Evolutionary conservation across 352 stramenopile species (phyloP).

Genomic region (Phytophthora uliginosa): DNA sequence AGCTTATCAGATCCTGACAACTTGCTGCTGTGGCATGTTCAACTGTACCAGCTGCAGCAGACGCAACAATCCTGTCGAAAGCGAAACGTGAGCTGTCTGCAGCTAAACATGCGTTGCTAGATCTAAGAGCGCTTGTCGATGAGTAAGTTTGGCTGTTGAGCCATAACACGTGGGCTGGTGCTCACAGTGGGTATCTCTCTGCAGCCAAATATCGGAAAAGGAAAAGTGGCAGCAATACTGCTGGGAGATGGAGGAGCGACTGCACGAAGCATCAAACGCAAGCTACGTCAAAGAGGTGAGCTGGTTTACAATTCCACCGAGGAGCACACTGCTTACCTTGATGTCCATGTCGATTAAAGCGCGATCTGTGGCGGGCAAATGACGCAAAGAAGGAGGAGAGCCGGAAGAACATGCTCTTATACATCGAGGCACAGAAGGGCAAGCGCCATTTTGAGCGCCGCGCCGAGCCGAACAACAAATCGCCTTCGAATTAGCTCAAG

Average conservation of each 20-base stretch:
- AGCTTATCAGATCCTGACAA: neutral
- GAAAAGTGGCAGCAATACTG: constrained; percentile 85
- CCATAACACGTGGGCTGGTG: neutral
- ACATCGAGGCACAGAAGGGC: constrained; percentile 72
- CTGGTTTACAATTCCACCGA: neutral
- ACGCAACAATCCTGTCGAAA: constrained; percentile 31
- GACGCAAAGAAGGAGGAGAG: constrained; percentile 80
- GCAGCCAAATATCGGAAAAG: constrained; percentile 75
- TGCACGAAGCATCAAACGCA: constrained; percentile 64
- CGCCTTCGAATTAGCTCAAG: neutral
- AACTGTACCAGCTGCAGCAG: constrained; percentile 27
- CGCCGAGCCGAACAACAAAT: constrained; percentile 6
- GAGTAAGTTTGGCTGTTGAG: constrained; percentile 48
- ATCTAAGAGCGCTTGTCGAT: constrained; percentile 69
- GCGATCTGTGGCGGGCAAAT: constrained; percentile 66
- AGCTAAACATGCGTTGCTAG: constrained; percentile 48
- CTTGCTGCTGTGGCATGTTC: neutral
- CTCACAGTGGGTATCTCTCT: neutral
- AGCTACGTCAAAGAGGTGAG: constrained; percentile 68
- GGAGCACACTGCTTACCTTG: neutral
- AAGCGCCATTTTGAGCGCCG: constrained; percentile 60
- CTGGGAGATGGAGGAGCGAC: constrained; percentile 78
- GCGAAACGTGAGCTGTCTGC: constrained; percentile 43
- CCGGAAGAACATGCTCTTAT: constrained; percentile 79
- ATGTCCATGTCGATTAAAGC: constrained; percentile 26